These are phyloP conservation scores for Fusarium miscanthi DNA, from an alignment of 2,329 filamentous ascomycete species.

Conservation along the genomic window DNA sequence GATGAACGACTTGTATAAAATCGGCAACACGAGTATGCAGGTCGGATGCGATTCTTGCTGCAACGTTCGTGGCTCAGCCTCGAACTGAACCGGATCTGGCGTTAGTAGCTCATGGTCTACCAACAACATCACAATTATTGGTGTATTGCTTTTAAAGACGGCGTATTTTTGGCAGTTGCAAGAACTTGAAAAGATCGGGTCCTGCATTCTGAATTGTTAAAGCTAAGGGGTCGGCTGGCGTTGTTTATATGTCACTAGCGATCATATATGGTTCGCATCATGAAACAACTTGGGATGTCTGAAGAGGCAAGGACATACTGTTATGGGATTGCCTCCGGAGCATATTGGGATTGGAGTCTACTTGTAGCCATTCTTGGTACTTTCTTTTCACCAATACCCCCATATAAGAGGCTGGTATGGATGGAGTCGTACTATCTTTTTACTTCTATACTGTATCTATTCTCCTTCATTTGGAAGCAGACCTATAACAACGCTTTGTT, in stretches of 20 bases:
- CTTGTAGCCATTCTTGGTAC: conserved; percentile 15
- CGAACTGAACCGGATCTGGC: conserved; percentile 28
- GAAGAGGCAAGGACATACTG: conserved; percentile 19
- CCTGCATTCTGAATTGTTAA: conserved; percentile 25
- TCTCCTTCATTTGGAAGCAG: conserved; percentile 10
- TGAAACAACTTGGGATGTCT: conserved; percentile 36
- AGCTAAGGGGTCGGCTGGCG: conserved; percentile 26
- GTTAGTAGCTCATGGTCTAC: conserved; percentile 22
- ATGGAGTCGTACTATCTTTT: conserved; percentile 13
- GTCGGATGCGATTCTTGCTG: conserved; percentile 30
- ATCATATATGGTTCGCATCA: conserved; percentile 35
- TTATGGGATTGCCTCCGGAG: conserved; percentile 21
- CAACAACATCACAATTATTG: conserved; percentile 31
- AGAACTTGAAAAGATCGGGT: conserved; percentile 19
- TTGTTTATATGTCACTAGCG: conserved; percentile 24
- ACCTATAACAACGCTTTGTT: neutral
- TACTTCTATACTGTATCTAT: conserved; percentile 17
- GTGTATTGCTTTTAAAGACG: conserved; percentile 34
- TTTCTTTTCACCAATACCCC: conserved; percentile 31
- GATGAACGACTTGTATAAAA: conserved; percentile 12
- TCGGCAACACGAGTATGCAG: conserved; percentile 17
- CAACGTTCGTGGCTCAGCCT: conserved; percentile 39
- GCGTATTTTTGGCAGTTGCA: conserved; percentile 35
- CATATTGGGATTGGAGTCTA: conserved; percentile 21
- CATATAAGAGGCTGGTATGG: conserved; percentile 21